These are phyloP conservation scores for Gnaphalium uliginosum DNA, from an alignment of 129 eudicot genomes.

Conservation along the genomic window DNA sequence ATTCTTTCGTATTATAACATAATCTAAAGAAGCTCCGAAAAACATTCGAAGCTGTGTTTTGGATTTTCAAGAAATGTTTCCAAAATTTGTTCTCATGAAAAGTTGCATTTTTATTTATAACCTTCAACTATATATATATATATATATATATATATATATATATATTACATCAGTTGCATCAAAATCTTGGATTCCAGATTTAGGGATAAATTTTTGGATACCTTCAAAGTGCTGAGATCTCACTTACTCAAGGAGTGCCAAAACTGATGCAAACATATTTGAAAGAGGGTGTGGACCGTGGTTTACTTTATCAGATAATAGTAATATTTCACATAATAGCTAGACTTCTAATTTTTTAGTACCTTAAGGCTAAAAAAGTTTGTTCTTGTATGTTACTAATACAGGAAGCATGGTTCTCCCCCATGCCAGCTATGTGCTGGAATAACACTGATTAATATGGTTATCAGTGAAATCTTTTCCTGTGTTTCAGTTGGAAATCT, in stretches of 20 bases:
- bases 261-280: not conserved
- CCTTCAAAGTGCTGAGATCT: not conserved
- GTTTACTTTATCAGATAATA: no score
- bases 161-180: not conserved
- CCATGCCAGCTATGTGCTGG: slow-evolving; percentile 1
- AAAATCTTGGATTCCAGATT: not conserved
- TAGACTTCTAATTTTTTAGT: no score
- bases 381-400: not conserved
- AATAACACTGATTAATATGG: slow-evolving; percentile 9
- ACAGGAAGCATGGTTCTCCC: not conserved
- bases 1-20: no score
- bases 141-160: no score
- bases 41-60: no score
- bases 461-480: not conserved
- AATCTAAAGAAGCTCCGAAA: no score
- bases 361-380: not conserved
- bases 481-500: slow-evolving; percentile 1
- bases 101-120: no score
- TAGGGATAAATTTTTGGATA: not conserved
- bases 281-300: not conserved
- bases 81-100: no score
- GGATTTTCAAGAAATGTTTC: no score
- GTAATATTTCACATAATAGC: no score
- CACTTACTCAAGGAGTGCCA: not conserved
- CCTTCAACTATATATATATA: no score